phyloP scores from a whole-genome alignment of 768 basidiomycete genomes.

The Calocybe gangraenosa region DNA sequence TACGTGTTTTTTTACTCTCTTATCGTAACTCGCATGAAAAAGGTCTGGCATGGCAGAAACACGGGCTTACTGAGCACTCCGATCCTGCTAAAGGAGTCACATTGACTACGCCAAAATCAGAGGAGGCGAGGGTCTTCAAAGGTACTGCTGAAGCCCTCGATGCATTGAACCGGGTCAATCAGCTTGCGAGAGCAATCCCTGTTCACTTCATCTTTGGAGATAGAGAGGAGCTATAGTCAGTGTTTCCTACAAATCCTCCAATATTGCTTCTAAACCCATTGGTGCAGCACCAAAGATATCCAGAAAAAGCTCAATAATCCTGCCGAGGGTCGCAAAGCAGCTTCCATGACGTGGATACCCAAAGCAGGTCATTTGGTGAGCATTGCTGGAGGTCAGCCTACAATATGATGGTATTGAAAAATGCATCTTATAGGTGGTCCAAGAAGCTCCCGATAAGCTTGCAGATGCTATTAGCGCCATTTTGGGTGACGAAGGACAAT shows the following conservation, averaged over 20 bases:
- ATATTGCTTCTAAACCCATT: background rate
- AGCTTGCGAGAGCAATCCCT: conserved; percentile 22
- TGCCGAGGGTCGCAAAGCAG: conserved; percentile 20
- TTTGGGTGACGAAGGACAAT: too few species aligned
- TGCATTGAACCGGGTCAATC: conserved; percentile 23
- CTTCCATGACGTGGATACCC: conserved; percentile 22
- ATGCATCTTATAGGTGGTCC: too few species aligned
- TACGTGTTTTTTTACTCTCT: conserved; percentile 7
- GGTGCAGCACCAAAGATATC: conserved; percentile 7
- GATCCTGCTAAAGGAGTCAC: conserved; percentile 23
- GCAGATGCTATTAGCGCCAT: too few species aligned
- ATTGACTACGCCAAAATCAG: conserved; percentile 22
- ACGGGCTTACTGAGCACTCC: conserved; percentile 24
- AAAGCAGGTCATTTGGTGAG: conserved; percentile 28
- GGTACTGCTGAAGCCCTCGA: conserved; percentile 19
- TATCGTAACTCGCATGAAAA: background rate
- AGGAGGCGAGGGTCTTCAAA: conserved; percentile 24
- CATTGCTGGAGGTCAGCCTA: background rate
- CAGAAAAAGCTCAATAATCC: conserved; percentile 22
- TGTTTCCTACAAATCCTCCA: background rate
- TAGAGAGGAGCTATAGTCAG: conserved; percentile 28
- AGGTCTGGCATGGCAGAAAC: conserved; percentile 14
- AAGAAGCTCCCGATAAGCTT: too few species aligned
- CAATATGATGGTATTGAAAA: too few species aligned
- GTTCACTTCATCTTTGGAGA: conserved; percentile 27